These are phyloP conservation scores for Cyberlindnera mycetangii DNA, from an alignment of 805 yeast genomes.

Conservation along the genomic window DNA sequence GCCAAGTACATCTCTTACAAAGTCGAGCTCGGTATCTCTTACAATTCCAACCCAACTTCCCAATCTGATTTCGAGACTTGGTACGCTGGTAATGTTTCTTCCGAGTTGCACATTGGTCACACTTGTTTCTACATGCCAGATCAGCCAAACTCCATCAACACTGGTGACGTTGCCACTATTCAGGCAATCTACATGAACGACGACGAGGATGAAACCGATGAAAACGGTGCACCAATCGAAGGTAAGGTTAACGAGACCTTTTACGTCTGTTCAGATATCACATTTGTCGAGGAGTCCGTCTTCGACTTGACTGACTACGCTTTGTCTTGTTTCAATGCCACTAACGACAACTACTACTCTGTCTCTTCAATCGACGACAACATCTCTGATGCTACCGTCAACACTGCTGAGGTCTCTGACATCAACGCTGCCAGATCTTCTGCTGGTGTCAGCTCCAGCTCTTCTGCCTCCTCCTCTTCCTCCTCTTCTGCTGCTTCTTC, in stretches of 20 bases:
- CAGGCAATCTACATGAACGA: conserved; percentile 41
- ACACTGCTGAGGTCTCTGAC: conserved; percentile 18
- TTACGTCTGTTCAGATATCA: conserved; percentile 44
- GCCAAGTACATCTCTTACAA: conserved; percentile 41
- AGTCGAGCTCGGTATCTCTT: conserved; percentile 39
- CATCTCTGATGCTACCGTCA: conserved; percentile 23
- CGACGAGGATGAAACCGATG: conserved; percentile 22
- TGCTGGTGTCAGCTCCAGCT: conserved; percentile 18
- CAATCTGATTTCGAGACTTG: conserved; percentile 40
- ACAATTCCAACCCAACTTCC: conserved; percentile 36
- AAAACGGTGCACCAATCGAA: conserved; percentile 35
- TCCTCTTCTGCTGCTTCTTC: conserved; percentile 1
- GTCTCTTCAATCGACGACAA: conserved; percentile 28
- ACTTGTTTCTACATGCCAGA: conserved; percentile 46
- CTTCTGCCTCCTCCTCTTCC: conserved; percentile 10
- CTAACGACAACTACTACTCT: conserved; percentile 37
- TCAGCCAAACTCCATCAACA: conserved; percentile 33
- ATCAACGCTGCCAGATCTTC: conserved; percentile 20
- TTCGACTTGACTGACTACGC: conserved; percentile 35
- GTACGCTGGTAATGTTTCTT: conserved; percentile 38
- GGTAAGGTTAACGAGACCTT: conserved; percentile 37
- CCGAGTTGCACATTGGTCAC: conserved; percentile 42
- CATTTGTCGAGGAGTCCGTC: conserved; percentile 41
- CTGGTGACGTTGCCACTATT: conserved; percentile 43
- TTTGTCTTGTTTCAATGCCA: conserved; percentile 40